phyloP scores from a whole-genome alignment of 805 yeast genomes.

The Monosporozyma servazzii region DNA sequence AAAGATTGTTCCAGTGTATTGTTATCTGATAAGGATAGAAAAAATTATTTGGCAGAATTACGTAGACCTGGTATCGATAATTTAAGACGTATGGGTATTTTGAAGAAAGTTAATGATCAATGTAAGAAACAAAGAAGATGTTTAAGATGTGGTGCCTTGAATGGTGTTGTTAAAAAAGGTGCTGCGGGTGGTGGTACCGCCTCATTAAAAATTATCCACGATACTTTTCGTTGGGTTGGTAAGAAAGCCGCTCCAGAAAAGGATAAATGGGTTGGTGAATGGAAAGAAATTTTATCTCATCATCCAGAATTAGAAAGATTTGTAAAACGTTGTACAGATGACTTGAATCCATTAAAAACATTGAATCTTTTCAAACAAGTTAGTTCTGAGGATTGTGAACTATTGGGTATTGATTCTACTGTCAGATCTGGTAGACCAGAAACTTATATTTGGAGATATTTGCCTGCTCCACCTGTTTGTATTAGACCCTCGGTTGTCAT shows the following conservation, averaged over 20 bases:
- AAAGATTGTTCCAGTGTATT: slow-evolving; percentile 76
- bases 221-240: slow-evolving; percentile 91
- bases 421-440: slow-evolving; percentile 84
- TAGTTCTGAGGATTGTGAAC: slow-evolving; percentile 79
- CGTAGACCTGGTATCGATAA: slow-evolving; percentile 86
- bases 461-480: slow-evolving; percentile 99
- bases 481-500: slow-evolving; percentile 93
- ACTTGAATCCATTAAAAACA: slow-evolving; percentile 85
- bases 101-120: slow-evolving; percentile 79
- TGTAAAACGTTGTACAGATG: slow-evolving; percentile 81
- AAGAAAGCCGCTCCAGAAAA: slow-evolving; percentile 82
- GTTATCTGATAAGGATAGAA: slow-evolving; percentile 61
- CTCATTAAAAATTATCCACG: slow-evolving; percentile 89
- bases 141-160: slow-evolving; percentile 72
- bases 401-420: slow-evolving; percentile 81
- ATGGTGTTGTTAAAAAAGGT: slow-evolving; percentile 96
- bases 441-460: slow-evolving; percentile 90
- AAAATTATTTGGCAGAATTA: slow-evolving; percentile 65
- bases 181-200: slow-evolving; percentile 89
- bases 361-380: slow-evolving; percentile 81
- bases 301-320: slow-evolving; percentile 87
- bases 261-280: slow-evolving; percentile 76
- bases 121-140: slow-evolving; percentile 94
- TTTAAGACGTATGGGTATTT: slow-evolving; percentile 79
- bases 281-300: slow-evolving; percentile 60